These are phyloP conservation scores for Berkeleyomyces rouxiae DNA, from an alignment of 2,329 filamentous ascomycete species.

Conservation along the genomic window DNA sequence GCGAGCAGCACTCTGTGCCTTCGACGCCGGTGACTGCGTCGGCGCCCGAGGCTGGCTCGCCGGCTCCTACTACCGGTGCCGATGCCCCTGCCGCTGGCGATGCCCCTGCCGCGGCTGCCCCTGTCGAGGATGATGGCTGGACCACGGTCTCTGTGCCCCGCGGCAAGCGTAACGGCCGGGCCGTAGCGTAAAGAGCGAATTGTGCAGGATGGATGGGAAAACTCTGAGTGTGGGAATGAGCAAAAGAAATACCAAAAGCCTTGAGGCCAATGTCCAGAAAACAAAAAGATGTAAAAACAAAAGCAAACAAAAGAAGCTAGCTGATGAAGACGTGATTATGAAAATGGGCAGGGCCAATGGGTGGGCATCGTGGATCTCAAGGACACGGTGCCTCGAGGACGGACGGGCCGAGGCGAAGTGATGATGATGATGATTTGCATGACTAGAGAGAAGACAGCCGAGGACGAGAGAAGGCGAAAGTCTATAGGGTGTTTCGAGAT, in stretches of 20 bases:
- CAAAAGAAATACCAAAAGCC: constrained; percentile 1
- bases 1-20: constrained; percentile 18
- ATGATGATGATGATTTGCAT: background rate
- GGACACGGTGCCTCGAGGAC: background rate
- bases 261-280: background rate
- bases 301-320: constrained; percentile 1
- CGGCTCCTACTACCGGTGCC: constrained; percentile 16
- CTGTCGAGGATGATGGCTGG: constrained; percentile 43
- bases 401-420: too few relatives aligned
- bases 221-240: background rate
- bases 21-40: constrained; percentile 15
- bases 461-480: background rate
- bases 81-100: constrained; percentile 19
- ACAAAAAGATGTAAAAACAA: background rate
- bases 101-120: constrained; percentile 21
- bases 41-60: constrained; percentile 15
- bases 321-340: background rate
- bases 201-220: background rate
- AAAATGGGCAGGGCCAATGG: too few relatives aligned
- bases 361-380: background rate
- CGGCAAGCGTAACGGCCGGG: constrained; percentile 12
- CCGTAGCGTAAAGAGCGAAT: constrained; percentile 4
- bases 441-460: background rate
- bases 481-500: too few relatives aligned
- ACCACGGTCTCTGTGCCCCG: constrained; percentile 33